Conservation (phyloP, 441 rosid genomes). For the Erodium trifolium region DNA sequence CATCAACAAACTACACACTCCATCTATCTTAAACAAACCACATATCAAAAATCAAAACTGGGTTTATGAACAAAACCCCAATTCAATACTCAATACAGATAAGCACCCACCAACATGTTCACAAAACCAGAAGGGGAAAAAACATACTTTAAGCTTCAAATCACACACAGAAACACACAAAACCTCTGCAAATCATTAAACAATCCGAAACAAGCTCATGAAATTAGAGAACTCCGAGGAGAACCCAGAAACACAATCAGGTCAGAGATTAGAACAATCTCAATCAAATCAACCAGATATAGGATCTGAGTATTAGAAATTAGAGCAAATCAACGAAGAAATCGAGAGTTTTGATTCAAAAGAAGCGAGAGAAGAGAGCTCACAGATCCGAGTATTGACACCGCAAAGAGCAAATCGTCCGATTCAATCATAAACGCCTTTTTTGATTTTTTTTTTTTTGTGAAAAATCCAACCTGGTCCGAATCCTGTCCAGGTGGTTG, state of each 20-base stretch:
- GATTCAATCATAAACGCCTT: background rate
- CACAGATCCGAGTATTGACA: background rate
- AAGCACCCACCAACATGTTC: background rate
- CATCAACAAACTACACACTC: background rate
- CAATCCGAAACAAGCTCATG: background rate
- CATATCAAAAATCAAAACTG: background rate
- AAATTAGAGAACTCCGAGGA: background rate
- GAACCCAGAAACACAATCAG: background rate
- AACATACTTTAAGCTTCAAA: background rate
- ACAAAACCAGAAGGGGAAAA: background rate
- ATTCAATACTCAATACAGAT: background rate
- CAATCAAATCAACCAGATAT: background rate
- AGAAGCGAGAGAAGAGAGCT: background rate
- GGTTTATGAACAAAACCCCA: background rate
- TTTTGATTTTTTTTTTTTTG: background rate
- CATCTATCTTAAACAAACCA: background rate
- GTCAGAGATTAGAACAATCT: background rate
- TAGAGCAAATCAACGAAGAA: background rate
- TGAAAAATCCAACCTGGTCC: background rate
- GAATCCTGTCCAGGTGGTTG: background rate
- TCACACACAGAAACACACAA: background rate
- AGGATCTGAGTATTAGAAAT: background rate
- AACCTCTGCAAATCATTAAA: background rate
- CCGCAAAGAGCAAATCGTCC: conserved; percentile 1
- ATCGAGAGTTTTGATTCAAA: background rate